Base-by-base conservation (phyloP, 129 eudicot genomes). In the Pseudognaphalium luteoalbum region DNA sequence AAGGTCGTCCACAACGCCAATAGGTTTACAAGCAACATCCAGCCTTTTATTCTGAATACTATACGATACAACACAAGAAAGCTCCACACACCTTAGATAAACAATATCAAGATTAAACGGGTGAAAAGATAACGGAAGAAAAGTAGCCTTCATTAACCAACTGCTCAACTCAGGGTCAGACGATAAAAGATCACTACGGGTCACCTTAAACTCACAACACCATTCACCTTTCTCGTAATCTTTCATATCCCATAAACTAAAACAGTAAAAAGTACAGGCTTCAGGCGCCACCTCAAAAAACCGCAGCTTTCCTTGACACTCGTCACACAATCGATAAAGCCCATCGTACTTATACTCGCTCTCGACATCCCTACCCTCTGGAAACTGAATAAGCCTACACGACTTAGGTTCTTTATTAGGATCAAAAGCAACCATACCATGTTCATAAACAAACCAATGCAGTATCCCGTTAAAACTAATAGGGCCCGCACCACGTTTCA, bases 381-480 rank as follows among this genome's bases (percentile, higher is more conserved):
- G 87, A 37, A 86, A 83, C 5, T 50, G 77, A 6, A 83, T 80
- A 54, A 86, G 58, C 14, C 81, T 80, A 66, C 51, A 66, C 1
- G 71, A 35, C 71, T 66, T 66, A 3, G 30, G 71, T 34, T 66
- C 78, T 51, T 59, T 75, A n/a, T 76, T 52, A 7, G 90, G 90
- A 71, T 86, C 78, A 59, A 80, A 86, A 7, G 87, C 90, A 19
- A 83, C 87, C 87, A 86, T 83, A 39, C 87, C 90, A 73, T 83
- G 70, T 16, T 70, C 83, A n/a, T 77, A 71, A 61, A 83, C 85
- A 58, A 83, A 83, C 90, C 87, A 86, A 70, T 83, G 90, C 44
- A 86, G 70, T 65, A 39, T 65, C 58, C 87, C 85, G 2, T 83
- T 80, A 28, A 63, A 86, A 44, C 29, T 58, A 7, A 86, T 80